Evolutionary conservation across 768 basidiomycete species (phyloP), one percentile per base, ranked within the genome.

Genomic region (Leccinellum rugosiceps): DNA sequence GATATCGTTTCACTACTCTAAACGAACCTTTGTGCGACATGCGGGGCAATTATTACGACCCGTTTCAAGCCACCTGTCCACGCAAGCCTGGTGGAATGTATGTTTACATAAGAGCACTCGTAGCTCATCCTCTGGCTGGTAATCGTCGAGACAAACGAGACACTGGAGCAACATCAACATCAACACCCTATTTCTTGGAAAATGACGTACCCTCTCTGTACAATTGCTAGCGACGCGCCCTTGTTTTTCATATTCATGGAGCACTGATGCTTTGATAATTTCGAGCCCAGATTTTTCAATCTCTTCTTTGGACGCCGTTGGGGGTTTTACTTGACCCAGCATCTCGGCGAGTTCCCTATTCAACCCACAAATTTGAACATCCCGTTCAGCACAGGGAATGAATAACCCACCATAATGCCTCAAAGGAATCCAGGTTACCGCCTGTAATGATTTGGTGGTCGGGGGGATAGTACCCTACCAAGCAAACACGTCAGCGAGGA

Each of bases 21-120:
- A 15, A 67, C 81, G 35, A 52, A 88, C 88, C 78, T 81, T 87
- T 32, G 85, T 80, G 50, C 94, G 86, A 75, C 94, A 97, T 7
- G 92, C 92, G 32, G 94, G 94, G 70, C 94, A 97, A 57, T 92
- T 92, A 65, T 97, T 97, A 56, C 86, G 80, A 3, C 94, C 93
- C 6, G 81, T 84, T 69, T 86, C 81, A 32, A 96, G 76, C 92
- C 94, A 96, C 58, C 80, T 85, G 67, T 97, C 94, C 6, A 97
- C 92, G 63, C 94, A 97, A 21, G 70, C 75, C 65, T 85, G 85
- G 68, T 98, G 94, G 80, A 94, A 98, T n/a, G 83, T 86, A 74
- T 98, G 94, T 61, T 83, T 81, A 72, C 95, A 97, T 6, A 75
- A 74, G 76, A 98, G 80, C 32, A 97, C 74, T 25, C 95, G 85